A percentile compares a stretch with the other conserved stretches of the same genome.
phyloP scores from a whole-genome alignment of 2,329 filamentous ascomycete species.

The Penicillium sp. region DNA sequence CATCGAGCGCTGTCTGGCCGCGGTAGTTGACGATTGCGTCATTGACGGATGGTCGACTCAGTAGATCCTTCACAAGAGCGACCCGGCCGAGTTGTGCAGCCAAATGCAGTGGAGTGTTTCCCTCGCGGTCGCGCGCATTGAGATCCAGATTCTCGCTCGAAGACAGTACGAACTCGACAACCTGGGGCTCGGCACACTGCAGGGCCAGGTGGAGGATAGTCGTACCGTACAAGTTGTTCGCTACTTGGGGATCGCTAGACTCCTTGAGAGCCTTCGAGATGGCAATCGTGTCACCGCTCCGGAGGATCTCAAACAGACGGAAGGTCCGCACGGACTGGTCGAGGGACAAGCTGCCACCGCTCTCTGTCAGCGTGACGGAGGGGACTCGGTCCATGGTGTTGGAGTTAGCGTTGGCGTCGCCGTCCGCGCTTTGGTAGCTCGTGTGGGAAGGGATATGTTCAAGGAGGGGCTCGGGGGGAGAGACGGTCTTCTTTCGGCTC shows the following conservation, averaged over 20 bases:
- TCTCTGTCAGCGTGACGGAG: conserved; percentile 38
- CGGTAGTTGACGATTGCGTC: conserved; percentile 84
- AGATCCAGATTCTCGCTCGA: conserved; percentile 73
- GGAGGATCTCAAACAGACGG: conserved; percentile 86
- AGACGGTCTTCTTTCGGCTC: conserved; percentile 34
- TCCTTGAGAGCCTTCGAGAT: conserved; percentile 80
- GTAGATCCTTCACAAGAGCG: conserved; percentile 77
- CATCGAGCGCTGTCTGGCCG: conserved; percentile 82
- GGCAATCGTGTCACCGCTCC: conserved; percentile 85
- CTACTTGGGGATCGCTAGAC: conserved; percentile 57
- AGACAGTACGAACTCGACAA: conserved; percentile 93
- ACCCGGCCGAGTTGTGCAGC: conserved; percentile 81
- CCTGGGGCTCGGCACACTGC: conserved; percentile 88
- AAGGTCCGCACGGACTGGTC: conserved; percentile 96
- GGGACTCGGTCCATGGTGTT: conserved; percentile 37
- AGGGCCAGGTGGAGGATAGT: conserved; percentile 91
- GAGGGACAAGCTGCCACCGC: conserved; percentile 58
- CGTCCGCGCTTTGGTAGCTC: conserved; percentile 24
- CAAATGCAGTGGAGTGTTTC: conserved; percentile 89
- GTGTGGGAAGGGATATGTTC: conserved; percentile 34
- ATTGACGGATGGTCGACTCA: conserved; percentile 83
- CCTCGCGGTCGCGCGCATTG: conserved; percentile 88
- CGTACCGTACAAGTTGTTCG: conserved; percentile 63
- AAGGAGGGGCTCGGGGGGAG: conserved; percentile 28
- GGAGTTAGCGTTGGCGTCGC: conserved; percentile 14